Evolutionary conservation across 441 rosid genomes (phyloP), one percentile per base, ranked within the genome.

Genomic region (Pelargonium australe): DNA sequence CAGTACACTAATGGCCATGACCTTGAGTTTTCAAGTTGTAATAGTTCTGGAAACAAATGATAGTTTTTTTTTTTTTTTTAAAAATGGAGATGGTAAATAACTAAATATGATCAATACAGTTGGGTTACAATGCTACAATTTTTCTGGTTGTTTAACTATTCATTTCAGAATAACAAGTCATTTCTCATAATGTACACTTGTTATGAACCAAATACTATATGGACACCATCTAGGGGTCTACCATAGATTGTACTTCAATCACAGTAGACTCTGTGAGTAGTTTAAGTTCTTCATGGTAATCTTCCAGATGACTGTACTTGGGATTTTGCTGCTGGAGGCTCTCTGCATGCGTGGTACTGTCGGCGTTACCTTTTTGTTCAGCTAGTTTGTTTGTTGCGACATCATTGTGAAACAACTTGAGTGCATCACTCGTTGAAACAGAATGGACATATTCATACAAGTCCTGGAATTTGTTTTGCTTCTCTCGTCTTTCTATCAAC

Each of bases 241-340:
- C 61, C 16, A 55, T 6, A 55, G 64, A 61, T 20, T 31, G 72
- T 49, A 73, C 72, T 55, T 79, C 49, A 16, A 93, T 80, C 43
- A 77, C 79, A 0, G 93, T 87, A 65, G 82, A 78, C 66, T 83
- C 80, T 74, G 88, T 77, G 72, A 93, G 88, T 17, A 80, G 79
- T 60, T 76, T 77, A 55, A 93, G 86, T 79, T 84, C 83, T 57
- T 51, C 73, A 60, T 68, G 71, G 74, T 79, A 82, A 67, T 70
- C 76, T 65, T 68, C 84, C 68, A 87, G 76, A 16, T 1, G 14
- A 66, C 77, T n/a, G n/a, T n/a, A n/a, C n/a, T n/a, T n/a, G n/a
- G n/a, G n/a, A n/a, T n/a, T n/a, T n/a, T n/a, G n/a, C n/a, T n/a
- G n/a, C n/a, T n/a, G n/a, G n/a, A n/a, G n/a, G n/a, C n/a, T n/a